phyloP scores from a whole-genome alignment of 139 green algal genomes.

The Asterochloris sp. region DNA sequence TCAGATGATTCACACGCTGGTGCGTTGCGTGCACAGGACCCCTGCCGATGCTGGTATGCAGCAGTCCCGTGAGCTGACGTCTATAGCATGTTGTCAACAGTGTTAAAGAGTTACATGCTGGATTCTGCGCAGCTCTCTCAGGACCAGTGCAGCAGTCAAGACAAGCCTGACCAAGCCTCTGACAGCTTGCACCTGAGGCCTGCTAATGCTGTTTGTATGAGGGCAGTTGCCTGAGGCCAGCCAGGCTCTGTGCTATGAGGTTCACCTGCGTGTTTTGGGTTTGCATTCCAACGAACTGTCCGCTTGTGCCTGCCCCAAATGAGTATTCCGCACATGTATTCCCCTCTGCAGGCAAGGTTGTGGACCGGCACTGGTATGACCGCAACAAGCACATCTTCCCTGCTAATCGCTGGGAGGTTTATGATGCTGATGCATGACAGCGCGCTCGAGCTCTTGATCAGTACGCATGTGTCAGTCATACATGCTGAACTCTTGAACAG shows the following conservation, averaged over 20 bases:
- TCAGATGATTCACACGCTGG: constrained; percentile 80
- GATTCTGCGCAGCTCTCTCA: background rate
- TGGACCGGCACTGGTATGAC: constrained; percentile 96
- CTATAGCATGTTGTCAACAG: background rate
- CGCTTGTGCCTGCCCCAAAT: too few species aligned
- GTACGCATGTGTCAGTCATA: too few species aligned
- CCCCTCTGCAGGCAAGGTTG: constrained; percentile 66
- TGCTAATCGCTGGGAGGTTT: constrained; percentile 87
- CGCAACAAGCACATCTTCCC: constrained; percentile 99
- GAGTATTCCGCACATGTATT: background rate
- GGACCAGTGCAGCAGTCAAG: too few species aligned
- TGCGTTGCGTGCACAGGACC: constrained; percentile 10
- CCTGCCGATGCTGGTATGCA: background rate
- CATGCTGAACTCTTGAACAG: too few species aligned
- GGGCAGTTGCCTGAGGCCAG: too few species aligned
- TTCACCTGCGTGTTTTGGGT: too few species aligned
- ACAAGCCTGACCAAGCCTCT: too few species aligned
- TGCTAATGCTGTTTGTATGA: too few species aligned
- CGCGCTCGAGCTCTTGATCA: too few species aligned
- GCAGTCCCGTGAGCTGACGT: background rate
- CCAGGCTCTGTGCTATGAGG: too few species aligned
- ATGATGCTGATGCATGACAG: constrained; percentile 51
- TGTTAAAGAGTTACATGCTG: background rate
- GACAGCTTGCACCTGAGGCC: too few species aligned
- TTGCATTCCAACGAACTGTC: background rate